These are phyloP conservation scores for Phytophthora syringae DNA, from an alignment of 352 stramenopile genomes.

Conservation along the genomic window DNA sequence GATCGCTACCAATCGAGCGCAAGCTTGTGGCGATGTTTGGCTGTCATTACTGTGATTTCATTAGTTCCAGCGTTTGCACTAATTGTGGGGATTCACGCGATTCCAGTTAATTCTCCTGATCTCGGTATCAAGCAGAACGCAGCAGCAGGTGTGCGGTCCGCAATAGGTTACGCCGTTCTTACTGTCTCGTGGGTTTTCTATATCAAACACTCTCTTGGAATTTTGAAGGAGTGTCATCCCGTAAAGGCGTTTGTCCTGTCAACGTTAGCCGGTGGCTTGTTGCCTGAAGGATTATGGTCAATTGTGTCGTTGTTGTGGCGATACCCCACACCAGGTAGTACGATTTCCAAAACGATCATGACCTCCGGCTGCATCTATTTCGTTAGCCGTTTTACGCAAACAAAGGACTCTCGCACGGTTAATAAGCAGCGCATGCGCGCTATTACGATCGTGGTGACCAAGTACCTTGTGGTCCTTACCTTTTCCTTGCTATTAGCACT, in stretches of 20 bases:
- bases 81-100: conserved; percentile 15
- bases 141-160: conserved; percentile 12
- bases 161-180: conserved; percentile 9
- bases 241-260: conserved; percentile 1
- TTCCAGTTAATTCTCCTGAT: conserved; percentile 24
- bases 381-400: conserved; percentile 1
- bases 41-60: conserved; percentile 31
- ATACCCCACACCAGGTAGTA: conserved; percentile 25
- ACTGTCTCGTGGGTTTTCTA: conserved; percentile 18
- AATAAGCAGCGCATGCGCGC: conserved; percentile 11
- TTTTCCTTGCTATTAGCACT: conserved; percentile 36
- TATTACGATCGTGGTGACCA: conserved; percentile 11
- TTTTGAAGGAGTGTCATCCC: neutral
- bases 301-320: conserved; percentile 16
- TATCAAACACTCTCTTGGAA: conserved; percentile 19
- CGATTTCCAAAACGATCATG: conserved; percentile 6
- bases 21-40: conserved; percentile 14
- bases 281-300: conserved; percentile 20
- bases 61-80: conserved; percentile 11
- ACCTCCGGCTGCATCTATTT: conserved; percentile 11
- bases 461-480: conserved; percentile 9
- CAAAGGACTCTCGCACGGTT: neutral
- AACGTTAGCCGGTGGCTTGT: conserved; percentile 10
- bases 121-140: conserved; percentile 15
- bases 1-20: conserved; percentile 28